These are phyloP conservation scores for Daldinia grandis DNA, from an alignment of 495 filamentous ascomycete species.

Conservation along the genomic window DNA sequence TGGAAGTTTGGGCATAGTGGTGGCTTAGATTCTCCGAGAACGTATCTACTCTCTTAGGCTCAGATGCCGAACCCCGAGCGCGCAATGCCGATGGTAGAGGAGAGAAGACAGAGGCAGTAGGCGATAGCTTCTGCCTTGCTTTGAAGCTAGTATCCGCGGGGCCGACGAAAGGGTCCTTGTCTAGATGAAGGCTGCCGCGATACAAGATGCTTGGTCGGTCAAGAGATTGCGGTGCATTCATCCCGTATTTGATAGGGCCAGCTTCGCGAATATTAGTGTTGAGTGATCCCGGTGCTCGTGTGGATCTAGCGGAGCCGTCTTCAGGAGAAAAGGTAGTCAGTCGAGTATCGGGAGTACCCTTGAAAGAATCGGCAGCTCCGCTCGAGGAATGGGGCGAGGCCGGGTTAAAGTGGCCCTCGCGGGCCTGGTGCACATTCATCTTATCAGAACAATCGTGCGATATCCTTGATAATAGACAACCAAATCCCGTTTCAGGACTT, in stretches of 20 bases:
- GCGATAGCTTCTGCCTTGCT: conserved; percentile 55
- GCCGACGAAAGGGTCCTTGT: conserved; percentile 57
- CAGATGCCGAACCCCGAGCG: conserved; percentile 42
- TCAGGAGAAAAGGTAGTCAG: conserved; percentile 71
- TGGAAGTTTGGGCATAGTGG: conserved; percentile 8
- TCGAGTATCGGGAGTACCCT: conserved; percentile 69
- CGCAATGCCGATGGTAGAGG: conserved; percentile 49
- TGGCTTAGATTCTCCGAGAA: conserved; percentile 18
- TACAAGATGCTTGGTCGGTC: conserved; percentile 32
- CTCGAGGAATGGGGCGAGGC: conserved; percentile 68
- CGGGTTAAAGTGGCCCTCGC: conserved; percentile 53
- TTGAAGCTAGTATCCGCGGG: conserved; percentile 39
- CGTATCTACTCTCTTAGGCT: conserved; percentile 25
- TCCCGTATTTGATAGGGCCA: conserved; percentile 31
- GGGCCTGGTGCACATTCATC: conserved; percentile 43
- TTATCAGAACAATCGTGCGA: conserved; percentile 15
- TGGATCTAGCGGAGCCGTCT: conserved; percentile 53
- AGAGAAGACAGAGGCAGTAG: conserved; percentile 58
- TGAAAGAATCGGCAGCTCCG: conserved; percentile 61
- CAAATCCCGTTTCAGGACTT: background rate
- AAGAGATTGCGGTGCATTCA: conserved; percentile 26
- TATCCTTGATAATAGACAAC: conserved; percentile 7
- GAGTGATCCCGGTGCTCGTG: conserved; percentile 42
- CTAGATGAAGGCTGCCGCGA: conserved; percentile 28
- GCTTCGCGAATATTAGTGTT: conserved; percentile 31